Evolutionary conservation across 805 yeast species (phyloP), one percentile per base, ranked within the genome.

Genomic region (Trichomonascus vanleenenianus): DNA sequence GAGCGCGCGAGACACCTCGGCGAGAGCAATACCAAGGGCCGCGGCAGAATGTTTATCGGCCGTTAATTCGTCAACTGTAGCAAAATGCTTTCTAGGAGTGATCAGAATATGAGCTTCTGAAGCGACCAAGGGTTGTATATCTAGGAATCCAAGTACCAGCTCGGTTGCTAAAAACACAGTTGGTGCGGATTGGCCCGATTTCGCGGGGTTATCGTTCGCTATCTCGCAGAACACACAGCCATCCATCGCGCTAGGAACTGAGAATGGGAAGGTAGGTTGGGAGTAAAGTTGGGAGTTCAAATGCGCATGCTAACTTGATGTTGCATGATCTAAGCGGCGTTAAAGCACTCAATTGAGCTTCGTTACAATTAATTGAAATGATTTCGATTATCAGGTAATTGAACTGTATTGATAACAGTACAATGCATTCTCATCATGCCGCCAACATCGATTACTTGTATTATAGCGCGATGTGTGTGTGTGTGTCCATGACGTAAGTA

Each of bases 101-200:
- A 66, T 57, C 16, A 66, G 59, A 7, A 66, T 50, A 44, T 66
- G 70, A 11, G 63, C 65, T 14, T 45, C 45, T 3, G 68, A 53
- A 2, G 63, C 46, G 32, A 66, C 62, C 41, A 66, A 55, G 3
- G 70, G 70, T 54, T 62, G 65, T 39, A 64, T 59, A 45, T 66
- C 70, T 25, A 65, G 47, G 40, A 65, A 57, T 11, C 61, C 70
- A 14, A 66, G 42, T 5, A 60, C 59, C n/a, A 52, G 44, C 10
- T 58, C 60, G 7, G 57, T 57, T 3, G 61, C 54, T 18, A 53
- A 51, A n/a, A 63, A 39, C 3, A 63, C 57, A 14, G 49, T 49
- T 40, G 57, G 47, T 8, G 27, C 4, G 8, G 42, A 46, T 44
- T 51, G 3, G 50, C 39, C 7, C 45, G 43, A 20, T 40, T 39